Conservation (phyloP, 495 filamentous ascomycete genomes). For the Tuber calosporum region DNA sequence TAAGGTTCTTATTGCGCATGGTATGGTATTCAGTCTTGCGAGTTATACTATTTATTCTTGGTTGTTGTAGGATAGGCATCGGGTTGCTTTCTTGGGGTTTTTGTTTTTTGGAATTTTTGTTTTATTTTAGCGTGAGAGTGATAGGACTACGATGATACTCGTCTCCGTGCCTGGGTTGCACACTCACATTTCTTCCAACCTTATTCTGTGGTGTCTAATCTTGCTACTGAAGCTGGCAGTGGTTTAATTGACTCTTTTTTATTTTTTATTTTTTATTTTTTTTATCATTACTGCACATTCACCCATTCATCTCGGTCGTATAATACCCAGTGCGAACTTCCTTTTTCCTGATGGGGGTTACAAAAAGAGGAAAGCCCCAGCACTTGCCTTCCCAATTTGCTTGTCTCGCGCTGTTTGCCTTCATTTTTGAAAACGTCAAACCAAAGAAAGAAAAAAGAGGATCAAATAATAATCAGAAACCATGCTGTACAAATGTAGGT, state of each 20-base stretch:
- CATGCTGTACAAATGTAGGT: conserved; percentile 36
- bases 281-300: background rate
- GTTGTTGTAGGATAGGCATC: background rate
- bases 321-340: conserved; percentile 1
- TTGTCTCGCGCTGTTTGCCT: background rate
- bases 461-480: background rate
- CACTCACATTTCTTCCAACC: background rate
- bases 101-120: background rate
- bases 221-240: background rate
- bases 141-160: background rate
- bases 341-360: background rate
- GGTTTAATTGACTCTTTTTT: background rate
- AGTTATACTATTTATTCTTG: conserved; percentile 20
- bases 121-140: background rate
- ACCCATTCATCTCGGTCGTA: background rate
- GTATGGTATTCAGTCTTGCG: conserved; percentile 34
- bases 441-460: background rate
- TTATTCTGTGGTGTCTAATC: background rate
- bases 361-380: background rate
- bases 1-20: conserved; percentile 39
- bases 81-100: background rate
- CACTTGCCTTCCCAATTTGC: background rate
- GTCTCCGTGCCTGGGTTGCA: background rate
- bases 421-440: background rate
- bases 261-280: too few species aligned